Percentiles rank a stretch among this genome's conserved stretches.
These are phyloP conservation scores for Rhizopogon parksii DNA, from an alignment of 1,284 basidiomycete species.

Conservation along the genomic window DNA sequence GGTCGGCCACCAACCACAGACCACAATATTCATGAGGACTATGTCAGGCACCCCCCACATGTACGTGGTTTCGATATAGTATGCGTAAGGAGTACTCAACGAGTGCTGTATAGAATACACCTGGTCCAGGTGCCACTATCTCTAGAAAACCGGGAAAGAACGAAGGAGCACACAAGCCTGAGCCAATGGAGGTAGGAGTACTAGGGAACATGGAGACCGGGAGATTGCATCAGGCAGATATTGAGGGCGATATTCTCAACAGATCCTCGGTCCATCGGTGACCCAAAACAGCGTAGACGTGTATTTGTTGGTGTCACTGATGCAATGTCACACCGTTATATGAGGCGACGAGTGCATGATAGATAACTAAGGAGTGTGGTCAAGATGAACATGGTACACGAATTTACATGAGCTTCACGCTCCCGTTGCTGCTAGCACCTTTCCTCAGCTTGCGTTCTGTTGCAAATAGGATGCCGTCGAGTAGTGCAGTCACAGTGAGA, in stretches of 20 bases:
- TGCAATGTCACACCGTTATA: no score
- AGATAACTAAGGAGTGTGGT: slow-evolving; percentile 13
- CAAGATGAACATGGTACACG: slow-evolving; percentile 7
- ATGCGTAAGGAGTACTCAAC: neutral
- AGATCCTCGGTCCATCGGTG: slow-evolving; percentile 14
- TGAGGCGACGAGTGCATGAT: neutral
- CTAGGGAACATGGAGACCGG: slow-evolving; percentile 5
- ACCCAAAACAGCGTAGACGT: neutral
- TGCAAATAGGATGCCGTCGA: slow-evolving; percentile 85
- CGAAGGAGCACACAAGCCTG: slow-evolving; percentile 3
- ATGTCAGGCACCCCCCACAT: slow-evolving; percentile 26
- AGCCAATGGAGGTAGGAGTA: neutral
- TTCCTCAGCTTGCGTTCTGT: slow-evolving; percentile 65
- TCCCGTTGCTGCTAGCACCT: slow-evolving; percentile 31
- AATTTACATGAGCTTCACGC: slow-evolving; percentile 44
- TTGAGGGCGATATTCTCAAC: slow-evolving; percentile 7
- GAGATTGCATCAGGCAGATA: slow-evolving; percentile 12
- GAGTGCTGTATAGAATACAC: slow-evolving; percentile 8
- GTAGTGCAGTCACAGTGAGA: slow-evolving; percentile 87
- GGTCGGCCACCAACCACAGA: slow-evolving; percentile 24
- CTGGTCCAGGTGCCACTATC: neutral
- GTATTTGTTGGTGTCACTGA: neutral
- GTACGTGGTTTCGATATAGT: slow-evolving; percentile 8
- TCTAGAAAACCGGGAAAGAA: slow-evolving; percentile 5
- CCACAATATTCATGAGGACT: slow-evolving; percentile 31